Evolutionary conservation across 164 flowering plant species (phyloP).

Genomic region (Santalum album): DNA sequence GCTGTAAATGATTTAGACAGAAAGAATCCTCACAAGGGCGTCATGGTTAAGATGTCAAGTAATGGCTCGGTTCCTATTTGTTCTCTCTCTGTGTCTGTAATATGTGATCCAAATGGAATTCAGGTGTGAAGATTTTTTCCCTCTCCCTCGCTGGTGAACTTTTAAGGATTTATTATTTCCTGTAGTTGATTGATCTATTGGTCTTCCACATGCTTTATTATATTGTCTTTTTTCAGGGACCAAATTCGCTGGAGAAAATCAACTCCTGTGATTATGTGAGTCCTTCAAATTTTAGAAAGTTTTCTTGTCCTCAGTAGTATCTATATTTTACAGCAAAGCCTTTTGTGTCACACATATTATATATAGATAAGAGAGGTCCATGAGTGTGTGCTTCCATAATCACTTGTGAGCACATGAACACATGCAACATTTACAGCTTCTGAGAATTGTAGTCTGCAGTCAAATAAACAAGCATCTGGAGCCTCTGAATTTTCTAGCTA

Average conservation of each 20-base stretch:
- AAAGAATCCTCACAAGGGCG: slow-evolving; percentile 57
- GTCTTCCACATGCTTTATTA: no score
- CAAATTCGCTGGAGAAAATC: slow-evolving; percentile 36
- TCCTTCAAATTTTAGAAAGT: slow-evolving; percentile 6
- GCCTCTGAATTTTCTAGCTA: no score
- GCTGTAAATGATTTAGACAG: slow-evolving; percentile 37
- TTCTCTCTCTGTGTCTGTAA: slow-evolving; percentile 72
- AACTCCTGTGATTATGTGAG: slow-evolving; percentile 79
- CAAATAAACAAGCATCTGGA: no score
- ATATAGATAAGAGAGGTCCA: neutral
- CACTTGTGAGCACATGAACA: neutral
- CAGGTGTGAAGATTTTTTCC: slow-evolving; percentile 30
- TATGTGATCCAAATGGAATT: slow-evolving; percentile 49
- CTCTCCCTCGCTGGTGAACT: neutral
- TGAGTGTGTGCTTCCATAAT: neutral
- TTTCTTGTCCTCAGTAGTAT: neutral
- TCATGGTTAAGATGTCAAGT: slow-evolving; percentile 54
- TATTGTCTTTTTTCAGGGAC: slow-evolving; percentile 42
- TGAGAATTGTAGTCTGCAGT: no score
- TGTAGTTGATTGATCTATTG: no score
- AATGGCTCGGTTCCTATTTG: slow-evolving; percentile 30
- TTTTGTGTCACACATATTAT: neutral
- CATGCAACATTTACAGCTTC: no score
- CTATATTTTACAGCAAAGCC: neutral
- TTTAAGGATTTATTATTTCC: no score